These are phyloP conservation scores for Trichoderma oligosporum DNA, from an alignment of 2,329 filamentous ascomycete genomes.

Conservation along the genomic window DNA sequence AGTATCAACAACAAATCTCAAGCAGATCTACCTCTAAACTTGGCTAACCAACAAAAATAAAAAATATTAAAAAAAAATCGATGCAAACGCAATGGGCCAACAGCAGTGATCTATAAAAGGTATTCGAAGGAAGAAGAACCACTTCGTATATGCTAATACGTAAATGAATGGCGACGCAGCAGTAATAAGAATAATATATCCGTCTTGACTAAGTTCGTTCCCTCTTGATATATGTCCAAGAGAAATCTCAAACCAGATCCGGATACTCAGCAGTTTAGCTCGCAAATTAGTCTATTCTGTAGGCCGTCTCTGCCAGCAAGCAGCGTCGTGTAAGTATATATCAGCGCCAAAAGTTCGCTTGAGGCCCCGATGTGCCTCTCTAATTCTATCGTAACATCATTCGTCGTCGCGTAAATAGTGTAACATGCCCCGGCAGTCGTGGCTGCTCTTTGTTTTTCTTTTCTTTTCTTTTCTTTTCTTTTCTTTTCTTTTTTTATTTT, in stretches of 20 bases:
- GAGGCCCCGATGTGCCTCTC: slow-evolving; percentile 6
- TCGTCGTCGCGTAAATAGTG: slow-evolving; percentile 6
- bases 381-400: slow-evolving; percentile 15
- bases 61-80: neutral
- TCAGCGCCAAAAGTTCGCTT: slow-evolving; percentile 3
- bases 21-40: slow-evolving; percentile 1
- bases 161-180: slow-evolving; percentile 19
- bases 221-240: neutral
- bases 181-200: slow-evolving; percentile 9
- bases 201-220: neutral
- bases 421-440: neutral
- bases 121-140: slow-evolving; percentile 22
- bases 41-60: neutral
- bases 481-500: neutral
- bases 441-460: neutral
- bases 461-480: neutral
- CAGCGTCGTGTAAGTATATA: slow-evolving; percentile 1
- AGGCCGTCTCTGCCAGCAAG: slow-evolving; percentile 24
- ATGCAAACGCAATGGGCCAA: slow-evolving; percentile 21
- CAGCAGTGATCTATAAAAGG: slow-evolving; percentile 3
- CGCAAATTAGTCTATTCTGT: neutral
- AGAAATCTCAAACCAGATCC: neutral
- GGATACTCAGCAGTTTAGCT: neutral
- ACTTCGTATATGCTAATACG: neutral
- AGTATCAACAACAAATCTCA: neutral